phyloP scores from a whole-genome alignment of 2,329 filamentous ascomycete species.

The Exophiala sp. region DNA sequence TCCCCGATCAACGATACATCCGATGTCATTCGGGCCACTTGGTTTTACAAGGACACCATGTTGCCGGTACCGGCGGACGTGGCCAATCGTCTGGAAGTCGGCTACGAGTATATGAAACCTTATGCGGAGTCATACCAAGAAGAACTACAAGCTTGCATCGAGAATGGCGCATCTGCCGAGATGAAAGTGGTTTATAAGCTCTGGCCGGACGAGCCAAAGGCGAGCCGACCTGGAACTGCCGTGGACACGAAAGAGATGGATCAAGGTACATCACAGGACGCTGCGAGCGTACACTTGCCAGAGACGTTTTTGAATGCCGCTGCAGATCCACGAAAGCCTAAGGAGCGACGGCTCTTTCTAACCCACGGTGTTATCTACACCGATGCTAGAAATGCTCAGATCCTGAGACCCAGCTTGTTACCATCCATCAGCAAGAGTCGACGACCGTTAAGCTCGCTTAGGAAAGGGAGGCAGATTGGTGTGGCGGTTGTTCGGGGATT shows the following conservation, averaged over 20 bases:
- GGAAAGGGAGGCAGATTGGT: constrained; percentile 75
- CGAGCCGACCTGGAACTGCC: constrained; percentile 36
- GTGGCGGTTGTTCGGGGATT: constrained; percentile 88
- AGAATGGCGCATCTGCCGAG: constrained; percentile 83
- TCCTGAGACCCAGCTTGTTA: constrained; percentile 77
- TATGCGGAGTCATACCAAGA: constrained; percentile 92
- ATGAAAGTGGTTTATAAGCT: constrained; percentile 80
- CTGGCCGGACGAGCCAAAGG: constrained; percentile 55
- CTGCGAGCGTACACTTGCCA: constrained; percentile 8
- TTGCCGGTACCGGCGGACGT: constrained; percentile 75
- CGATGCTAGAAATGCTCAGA: constrained; percentile 67
- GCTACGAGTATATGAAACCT: constrained; percentile 76
- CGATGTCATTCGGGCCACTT: constrained; percentile 76
- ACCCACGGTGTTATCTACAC: constrained; percentile 84
- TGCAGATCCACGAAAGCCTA: constrained; percentile 19
- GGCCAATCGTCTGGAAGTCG: constrained; percentile 87
- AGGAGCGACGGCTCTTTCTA: constrained; percentile 50
- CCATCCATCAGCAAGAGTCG: constrained; percentile 81
- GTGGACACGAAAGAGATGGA: constrained; percentile 33
- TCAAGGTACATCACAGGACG: constrained; percentile 25
- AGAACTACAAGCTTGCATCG: constrained; percentile 81
- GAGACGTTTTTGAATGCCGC: constrained; percentile 21
- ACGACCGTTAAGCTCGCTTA: constrained; percentile 73
- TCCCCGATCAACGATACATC: constrained; percentile 85
- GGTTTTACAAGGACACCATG: constrained; percentile 98